A percentile compares a stretch with the other conserved stretches of the same genome.
Evolutionary conservation across 2,329 filamentous ascomycete species (phyloP).

Genomic region (Cladosporium austrohemisphaericum): DNA sequence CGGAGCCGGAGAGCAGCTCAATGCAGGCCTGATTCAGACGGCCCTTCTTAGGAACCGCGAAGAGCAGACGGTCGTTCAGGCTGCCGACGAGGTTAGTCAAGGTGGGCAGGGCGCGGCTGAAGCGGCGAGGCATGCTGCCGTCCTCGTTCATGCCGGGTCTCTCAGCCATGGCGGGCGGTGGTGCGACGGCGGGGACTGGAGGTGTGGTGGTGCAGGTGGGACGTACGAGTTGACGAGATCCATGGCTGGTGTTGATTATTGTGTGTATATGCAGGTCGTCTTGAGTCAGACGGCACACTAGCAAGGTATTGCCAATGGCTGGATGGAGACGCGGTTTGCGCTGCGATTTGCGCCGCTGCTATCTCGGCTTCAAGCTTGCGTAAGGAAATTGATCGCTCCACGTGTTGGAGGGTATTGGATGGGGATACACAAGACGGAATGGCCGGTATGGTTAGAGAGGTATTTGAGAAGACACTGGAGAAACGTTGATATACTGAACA

Average conservation of each 20-base stretch:
- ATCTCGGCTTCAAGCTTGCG: conserved; percentile 8
- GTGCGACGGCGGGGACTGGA: neutral
- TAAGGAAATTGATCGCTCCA: conserved; percentile 5
- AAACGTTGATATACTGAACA: neutral
- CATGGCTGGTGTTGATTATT: conserved; percentile 21
- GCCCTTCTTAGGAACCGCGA: conserved; percentile 99
- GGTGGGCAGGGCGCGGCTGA: conserved; percentile 28
- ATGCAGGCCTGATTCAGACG: conserved; percentile 83
- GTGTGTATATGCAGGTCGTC: neutral
- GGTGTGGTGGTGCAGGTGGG: neutral
- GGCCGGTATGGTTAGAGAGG: neutral
- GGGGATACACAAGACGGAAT: neutral
- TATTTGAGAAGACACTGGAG: neutral
- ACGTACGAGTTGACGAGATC: conserved; percentile 35
- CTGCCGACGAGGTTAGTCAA: conserved; percentile 50
- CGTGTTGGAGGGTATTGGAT: conserved; percentile 6
- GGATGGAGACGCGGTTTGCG: conserved; percentile 5
- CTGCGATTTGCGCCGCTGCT: conserved; percentile 9
- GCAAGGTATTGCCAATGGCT: conserved; percentile 6
- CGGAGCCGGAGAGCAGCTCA: conserved; percentile 86
- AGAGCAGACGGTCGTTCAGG: conserved; percentile 87
- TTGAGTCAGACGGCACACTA: conserved; percentile 11
- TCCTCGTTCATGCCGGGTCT: conserved; percentile 10
- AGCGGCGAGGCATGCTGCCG: conserved; percentile 19
- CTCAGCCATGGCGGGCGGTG: conserved; percentile 10